phyloP scores from a whole-genome alignment of 2,329 filamentous ascomycete genomes.

The Stemphylium vesicarium region DNA sequence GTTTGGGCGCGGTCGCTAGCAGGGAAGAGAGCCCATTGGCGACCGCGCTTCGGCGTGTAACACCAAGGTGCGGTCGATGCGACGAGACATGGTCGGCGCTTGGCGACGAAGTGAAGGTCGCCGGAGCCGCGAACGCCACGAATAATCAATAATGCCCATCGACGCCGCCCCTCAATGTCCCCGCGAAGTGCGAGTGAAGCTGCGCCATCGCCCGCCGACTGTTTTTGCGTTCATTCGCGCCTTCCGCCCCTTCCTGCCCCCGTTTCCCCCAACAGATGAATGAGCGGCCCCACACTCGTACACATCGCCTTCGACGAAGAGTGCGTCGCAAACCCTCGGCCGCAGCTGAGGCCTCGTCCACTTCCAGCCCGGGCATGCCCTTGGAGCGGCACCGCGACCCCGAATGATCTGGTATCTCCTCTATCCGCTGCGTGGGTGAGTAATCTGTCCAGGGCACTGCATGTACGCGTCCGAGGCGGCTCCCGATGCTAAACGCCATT shows the following conservation, averaged over 20 bases:
- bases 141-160: constrained; percentile 31
- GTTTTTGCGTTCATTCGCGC: not conserved
- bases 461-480: not conserved
- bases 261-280: constrained; percentile 33
- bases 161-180: constrained; percentile 23
- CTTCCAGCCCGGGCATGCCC: constrained; percentile 32
- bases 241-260: constrained; percentile 1
- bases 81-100: constrained; percentile 21
- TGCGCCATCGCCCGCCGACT: constrained; percentile 21
- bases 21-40: constrained; percentile 10
- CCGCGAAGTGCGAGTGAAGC: constrained; percentile 21
- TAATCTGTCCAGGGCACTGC: not conserved
- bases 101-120: constrained; percentile 22
- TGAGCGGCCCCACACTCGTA: constrained; percentile 29
- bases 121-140: constrained; percentile 33
- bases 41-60: not conserved
- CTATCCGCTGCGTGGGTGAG: constrained; percentile 78
- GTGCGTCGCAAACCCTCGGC: constrained; percentile 36
- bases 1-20: constrained; percentile 1
- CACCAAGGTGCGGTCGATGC: constrained; percentile 15
- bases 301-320: constrained; percentile 29
- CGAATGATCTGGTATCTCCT: constrained; percentile 78
- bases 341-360: constrained; percentile 19
- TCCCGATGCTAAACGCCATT: constrained; percentile 20
- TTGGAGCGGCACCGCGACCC: constrained; percentile 25